These are phyloP conservation scores for Akanthomyces muscarius DNA, from an alignment of 2,329 filamentous ascomycete species.

Conservation along the genomic window DNA sequence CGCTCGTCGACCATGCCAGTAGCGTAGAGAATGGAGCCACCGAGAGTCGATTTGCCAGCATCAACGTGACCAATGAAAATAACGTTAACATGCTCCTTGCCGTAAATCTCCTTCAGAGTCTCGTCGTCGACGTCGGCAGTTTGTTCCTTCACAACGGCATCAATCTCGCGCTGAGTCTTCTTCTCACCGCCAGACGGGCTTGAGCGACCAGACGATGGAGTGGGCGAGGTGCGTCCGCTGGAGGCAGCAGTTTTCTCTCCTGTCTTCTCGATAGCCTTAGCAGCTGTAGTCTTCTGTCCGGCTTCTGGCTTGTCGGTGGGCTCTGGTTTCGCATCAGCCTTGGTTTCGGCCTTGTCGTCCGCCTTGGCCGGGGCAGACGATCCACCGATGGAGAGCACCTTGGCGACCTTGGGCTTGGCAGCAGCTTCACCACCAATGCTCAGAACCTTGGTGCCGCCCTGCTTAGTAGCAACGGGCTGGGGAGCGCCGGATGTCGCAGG, in stretches of 20 bases:
- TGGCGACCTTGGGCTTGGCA: constrained; percentile 47
- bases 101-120: constrained; percentile 90
- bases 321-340: constrained; percentile 49
- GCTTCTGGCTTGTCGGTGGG: constrained; percentile 55
- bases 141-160: constrained; percentile 81
- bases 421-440: constrained; percentile 62
- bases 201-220: constrained; percentile 77
- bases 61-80: constrained; percentile 99
- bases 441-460: constrained; percentile 65
- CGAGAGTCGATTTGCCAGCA: constrained; percentile 94
- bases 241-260: constrained; percentile 57
- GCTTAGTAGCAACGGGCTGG: constrained; percentile 60
- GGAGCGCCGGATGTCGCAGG: constrained; percentile 42
- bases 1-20: constrained; percentile 99
- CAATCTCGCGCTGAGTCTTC: constrained; percentile 60
- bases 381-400: constrained; percentile 43
- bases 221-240: constrained; percentile 71
- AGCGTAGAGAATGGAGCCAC: constrained; percentile 85
- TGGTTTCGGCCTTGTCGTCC: constrained; percentile 39
- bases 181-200: constrained; percentile 64
- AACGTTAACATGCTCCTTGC: constrained; percentile 89
- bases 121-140: constrained; percentile 65
- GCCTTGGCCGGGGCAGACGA: constrained; percentile 35
- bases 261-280: constrained; percentile 89
- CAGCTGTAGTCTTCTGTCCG: constrained; percentile 77